A percentile compares a stretch with the other conserved stretches of the same genome.
Evolutionary conservation across 2,329 filamentous ascomycete genomes (phyloP).

Genomic region (Hypoxylon sp.): DNA sequence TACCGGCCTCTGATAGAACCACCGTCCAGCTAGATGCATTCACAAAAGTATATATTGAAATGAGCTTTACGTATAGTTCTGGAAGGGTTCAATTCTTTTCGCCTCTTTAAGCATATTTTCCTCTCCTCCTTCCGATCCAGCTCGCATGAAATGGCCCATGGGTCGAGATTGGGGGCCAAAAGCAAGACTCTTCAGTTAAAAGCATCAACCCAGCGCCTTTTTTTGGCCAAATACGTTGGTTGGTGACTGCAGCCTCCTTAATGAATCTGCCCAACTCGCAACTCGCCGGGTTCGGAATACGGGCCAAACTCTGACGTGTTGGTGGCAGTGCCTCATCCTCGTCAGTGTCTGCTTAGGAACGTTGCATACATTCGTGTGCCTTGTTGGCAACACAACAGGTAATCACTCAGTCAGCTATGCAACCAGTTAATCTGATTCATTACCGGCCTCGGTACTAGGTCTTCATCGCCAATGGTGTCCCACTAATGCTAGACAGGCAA

Average conservation of each 20-base stretch:
- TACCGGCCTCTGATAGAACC: too few relatives aligned
- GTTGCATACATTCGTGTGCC: background rate
- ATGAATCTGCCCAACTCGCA: constrained; percentile 1
- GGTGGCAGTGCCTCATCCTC: constrained; percentile 4
- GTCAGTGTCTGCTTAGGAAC: background rate
- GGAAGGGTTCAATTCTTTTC: too few relatives aligned
- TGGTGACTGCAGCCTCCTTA: background rate
- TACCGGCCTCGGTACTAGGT: background rate
- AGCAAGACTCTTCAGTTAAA: background rate
- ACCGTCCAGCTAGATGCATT: too few relatives aligned
- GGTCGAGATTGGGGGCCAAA: constrained; percentile 1
- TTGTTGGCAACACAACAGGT: background rate
- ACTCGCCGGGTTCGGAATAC: background rate
- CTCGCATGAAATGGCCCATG: background rate
- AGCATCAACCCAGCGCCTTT: background rate
- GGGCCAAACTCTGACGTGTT: constrained; percentile 1
- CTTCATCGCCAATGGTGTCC: background rate
- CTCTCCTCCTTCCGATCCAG: background rate
- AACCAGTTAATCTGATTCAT: constrained; percentile 2
- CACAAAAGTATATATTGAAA: too few relatives aligned
- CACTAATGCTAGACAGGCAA: background rate
- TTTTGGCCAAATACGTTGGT: background rate
- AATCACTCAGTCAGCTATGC: background rate
- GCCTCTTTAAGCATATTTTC: too few relatives aligned
- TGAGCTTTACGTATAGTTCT: too few relatives aligned